phyloP scores from a whole-genome alignment of 208 protist species.

The Leishmania tropica region DNA sequence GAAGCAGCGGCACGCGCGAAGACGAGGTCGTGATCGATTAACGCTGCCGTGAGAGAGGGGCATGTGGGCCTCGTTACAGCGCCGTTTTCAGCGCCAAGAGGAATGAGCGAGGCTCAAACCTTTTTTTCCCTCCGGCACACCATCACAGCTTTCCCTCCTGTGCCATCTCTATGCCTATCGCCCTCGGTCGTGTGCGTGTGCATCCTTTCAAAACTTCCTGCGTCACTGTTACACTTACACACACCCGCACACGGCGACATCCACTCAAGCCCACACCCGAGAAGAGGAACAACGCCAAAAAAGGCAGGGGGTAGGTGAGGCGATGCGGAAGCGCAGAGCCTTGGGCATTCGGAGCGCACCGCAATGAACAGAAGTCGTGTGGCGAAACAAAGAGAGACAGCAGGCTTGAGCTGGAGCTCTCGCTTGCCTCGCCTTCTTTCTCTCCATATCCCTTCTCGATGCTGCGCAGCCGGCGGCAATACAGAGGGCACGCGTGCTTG shows the following conservation, averaged over 20 bases:
- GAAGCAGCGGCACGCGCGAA: conserved; percentile 3
- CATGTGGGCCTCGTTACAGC: neutral
- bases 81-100: neutral
- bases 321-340: neutral
- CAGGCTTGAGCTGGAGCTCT: neutral
- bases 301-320: neutral
- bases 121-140: neutral
- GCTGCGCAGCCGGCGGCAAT: neutral
- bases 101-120: neutral
- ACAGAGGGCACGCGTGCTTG: neutral
- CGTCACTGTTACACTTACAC: neutral
- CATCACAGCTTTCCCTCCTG: neutral
- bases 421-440: neutral
- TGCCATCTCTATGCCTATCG: neutral
- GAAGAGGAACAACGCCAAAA: neutral
- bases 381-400: neutral
- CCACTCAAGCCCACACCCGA: neutral
- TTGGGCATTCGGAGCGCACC: neutral
- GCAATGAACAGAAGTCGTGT: neutral
- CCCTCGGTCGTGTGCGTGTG: neutral
- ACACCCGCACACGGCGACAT: neutral
- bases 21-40: conserved; percentile 30
- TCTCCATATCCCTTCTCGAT: neutral
- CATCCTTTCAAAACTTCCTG: neutral
- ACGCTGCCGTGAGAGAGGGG: neutral